phyloP scores from a whole-genome alignment of 164 flowering plant genomes.

The Macadamia tetraphylla region DNA sequence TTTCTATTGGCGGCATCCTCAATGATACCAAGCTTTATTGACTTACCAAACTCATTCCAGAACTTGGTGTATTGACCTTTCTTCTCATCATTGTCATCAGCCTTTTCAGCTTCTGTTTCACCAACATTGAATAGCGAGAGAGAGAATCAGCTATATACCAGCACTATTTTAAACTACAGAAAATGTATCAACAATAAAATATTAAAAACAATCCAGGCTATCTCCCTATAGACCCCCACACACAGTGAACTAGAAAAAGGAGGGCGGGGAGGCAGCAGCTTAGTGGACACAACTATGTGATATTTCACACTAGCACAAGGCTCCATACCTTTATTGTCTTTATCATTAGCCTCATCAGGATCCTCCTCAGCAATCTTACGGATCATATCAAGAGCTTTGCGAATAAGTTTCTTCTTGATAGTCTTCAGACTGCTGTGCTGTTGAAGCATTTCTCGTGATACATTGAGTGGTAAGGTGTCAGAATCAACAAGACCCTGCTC shows the following conservation, averaged over 20 bases:
- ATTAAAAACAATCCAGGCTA: no score
- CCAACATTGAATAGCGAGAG: neutral
- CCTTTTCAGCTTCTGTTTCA: conserved; percentile 47
- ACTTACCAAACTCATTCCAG: conserved; percentile 80
- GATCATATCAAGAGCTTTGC: conserved; percentile 80
- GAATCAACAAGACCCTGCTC: conserved; percentile 63
- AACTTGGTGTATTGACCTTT: conserved; percentile 64
- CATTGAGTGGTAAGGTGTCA: conserved; percentile 68
- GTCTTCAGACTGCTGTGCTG: conserved; percentile 72
- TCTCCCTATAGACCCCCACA: no score
- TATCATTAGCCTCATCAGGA: conserved; percentile 53
- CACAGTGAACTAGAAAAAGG: no score
- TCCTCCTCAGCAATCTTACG: conserved; percentile 71
- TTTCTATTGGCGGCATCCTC: conserved; percentile 77
- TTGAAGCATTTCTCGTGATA: conserved; percentile 80
- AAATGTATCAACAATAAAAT: no score
- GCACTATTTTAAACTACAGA: no score
- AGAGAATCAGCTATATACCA: neutral
- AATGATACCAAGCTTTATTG: conserved; percentile 68
- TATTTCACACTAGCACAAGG: no score
- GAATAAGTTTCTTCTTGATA: conserved; percentile 67
- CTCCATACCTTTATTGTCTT: conserved; percentile 49
- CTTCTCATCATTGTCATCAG: conserved; percentile 51
- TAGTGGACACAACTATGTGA: no score
- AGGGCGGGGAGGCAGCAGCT: no score